Percentiles rank a stretch among this genome's conserved stretches.
These are phyloP conservation scores for Kwoniella europaea DNA, from an alignment of 768 basidiomycete genomes.

Conservation along the genomic window DNA sequence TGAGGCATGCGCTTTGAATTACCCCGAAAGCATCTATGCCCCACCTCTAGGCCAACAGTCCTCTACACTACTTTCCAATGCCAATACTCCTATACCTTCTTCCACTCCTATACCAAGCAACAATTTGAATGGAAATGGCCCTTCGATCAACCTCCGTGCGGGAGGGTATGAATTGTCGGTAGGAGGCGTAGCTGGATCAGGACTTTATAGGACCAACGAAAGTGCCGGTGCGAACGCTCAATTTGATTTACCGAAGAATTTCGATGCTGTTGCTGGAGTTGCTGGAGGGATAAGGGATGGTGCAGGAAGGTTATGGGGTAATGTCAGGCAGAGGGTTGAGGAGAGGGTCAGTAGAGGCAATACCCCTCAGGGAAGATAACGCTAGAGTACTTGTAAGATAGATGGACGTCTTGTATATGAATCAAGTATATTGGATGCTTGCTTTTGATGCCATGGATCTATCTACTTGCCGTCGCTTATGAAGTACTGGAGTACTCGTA, in stretches of 20 bases:
- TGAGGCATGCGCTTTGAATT: slow-evolving; percentile 65
- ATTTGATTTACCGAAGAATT: slow-evolving; percentile 47
- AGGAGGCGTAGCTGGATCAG: slow-evolving; percentile 82
- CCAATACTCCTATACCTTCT: slow-evolving; percentile 62
- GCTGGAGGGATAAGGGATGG: slow-evolving; percentile 89
- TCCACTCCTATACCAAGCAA: neutral
- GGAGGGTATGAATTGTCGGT: slow-evolving; percentile 90
- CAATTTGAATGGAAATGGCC: neutral
- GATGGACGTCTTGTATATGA: neutral
- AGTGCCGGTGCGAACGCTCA: slow-evolving; percentile 30
- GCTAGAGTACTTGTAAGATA: neutral
- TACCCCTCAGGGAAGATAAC: slow-evolving; percentile 41
- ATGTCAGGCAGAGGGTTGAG: slow-evolving; percentile 79
- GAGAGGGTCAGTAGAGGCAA: slow-evolving; percentile 55
- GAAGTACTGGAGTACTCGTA: no score
- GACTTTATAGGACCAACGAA: slow-evolving; percentile 80
- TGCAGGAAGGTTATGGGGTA: slow-evolving; percentile 81
- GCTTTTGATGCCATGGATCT: neutral
- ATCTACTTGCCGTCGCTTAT: no score
- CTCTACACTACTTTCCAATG: slow-evolving; percentile 42
- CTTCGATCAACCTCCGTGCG: slow-evolving; percentile 76
- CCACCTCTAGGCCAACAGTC: slow-evolving; percentile 64
- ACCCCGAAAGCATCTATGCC: slow-evolving; percentile 57
- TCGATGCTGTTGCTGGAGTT: slow-evolving; percentile 35
- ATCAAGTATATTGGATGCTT: neutral